phyloP scores from a whole-genome alignment of 192 early-diverging fungal species.

The Diversispora epigaea region DNA sequence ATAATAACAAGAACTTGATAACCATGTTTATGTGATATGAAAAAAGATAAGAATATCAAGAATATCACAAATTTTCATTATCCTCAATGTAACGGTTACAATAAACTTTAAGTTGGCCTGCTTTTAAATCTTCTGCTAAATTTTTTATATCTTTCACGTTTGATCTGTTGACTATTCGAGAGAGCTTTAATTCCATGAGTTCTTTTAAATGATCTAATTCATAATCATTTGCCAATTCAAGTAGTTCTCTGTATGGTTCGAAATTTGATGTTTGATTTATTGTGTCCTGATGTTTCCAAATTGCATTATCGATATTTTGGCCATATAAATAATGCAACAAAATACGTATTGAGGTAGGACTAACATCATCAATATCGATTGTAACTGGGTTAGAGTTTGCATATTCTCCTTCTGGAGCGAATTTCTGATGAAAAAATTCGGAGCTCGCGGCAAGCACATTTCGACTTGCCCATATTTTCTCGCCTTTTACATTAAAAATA shows the following conservation, averaged over 20 bases:
- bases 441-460: conserved; percentile 9
- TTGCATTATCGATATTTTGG: conserved; percentile 12
- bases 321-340: conserved; percentile 20
- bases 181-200: conserved; percentile 5
- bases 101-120: background rate
- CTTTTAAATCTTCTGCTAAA: background rate
- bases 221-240: background rate
- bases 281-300: background rate
- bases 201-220: conserved; percentile 12
- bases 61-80: background rate
- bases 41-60: too few species aligned
- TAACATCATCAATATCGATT: background rate
- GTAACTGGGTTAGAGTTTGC: background rate
- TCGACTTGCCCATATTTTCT: conserved; percentile 1
- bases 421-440: background rate
- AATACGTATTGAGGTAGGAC: background rate
- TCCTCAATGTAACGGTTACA: background rate
- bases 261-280: background rate
- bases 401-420: background rate
- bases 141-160: background rate
- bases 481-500: background rate
- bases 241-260: background rate
- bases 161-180: background rate
- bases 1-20: too few species aligned
- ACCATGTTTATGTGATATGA: too few species aligned